These are phyloP conservation scores for Lichtheimia ornata DNA, from an alignment of 371 early-diverging fungal species.

Conservation along the genomic window DNA sequence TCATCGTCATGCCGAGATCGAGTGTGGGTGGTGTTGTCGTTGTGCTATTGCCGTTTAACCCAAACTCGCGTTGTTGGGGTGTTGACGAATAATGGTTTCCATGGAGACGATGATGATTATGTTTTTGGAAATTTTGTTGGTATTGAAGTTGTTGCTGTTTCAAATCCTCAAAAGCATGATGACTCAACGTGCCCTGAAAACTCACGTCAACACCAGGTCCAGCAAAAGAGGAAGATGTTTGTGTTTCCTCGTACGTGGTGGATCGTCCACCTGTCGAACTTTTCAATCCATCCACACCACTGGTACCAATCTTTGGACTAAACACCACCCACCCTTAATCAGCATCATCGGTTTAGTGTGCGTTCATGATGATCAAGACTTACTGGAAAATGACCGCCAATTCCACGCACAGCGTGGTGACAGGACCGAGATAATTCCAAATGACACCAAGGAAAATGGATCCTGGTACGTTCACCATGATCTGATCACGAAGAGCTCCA, in stretches of 20 bases:
- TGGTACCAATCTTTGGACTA: conserved; percentile 16
- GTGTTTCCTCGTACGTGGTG: conserved; percentile 12
- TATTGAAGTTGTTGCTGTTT: conserved; percentile 22
- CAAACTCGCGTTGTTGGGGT: too few relatives aligned
- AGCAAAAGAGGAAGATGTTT: conserved; percentile 8
- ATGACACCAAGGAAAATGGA: conserved; percentile 21
- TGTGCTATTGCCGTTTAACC: too few relatives aligned
- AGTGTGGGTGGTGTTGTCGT: too few relatives aligned
- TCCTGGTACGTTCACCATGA: conserved; percentile 21
- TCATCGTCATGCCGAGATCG: too few relatives aligned
- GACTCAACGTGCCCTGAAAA: conserved; percentile 8
- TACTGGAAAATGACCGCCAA: conserved; percentile 32
- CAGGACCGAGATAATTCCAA: conserved; percentile 29
- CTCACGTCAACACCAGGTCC: conserved; percentile 10
- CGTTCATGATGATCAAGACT: conserved; percentile 2
- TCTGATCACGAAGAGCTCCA: conserved; percentile 25
- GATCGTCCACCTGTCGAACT: conserved; percentile 16
- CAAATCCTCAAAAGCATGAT: conserved; percentile 18
- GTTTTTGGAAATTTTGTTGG: conserved; percentile 24
- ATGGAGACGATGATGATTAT: conserved; percentile 12
- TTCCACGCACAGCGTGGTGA: conserved; percentile 25
- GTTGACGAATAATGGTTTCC: too few relatives aligned
- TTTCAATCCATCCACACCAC: conserved; percentile 10
- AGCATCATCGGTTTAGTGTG: too few relatives aligned
- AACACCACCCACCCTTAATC: too few relatives aligned